These are phyloP conservation scores for Amanita molliuscula DNA, from an alignment of 768 basidiomycete species.

Conservation along the genomic window DNA sequence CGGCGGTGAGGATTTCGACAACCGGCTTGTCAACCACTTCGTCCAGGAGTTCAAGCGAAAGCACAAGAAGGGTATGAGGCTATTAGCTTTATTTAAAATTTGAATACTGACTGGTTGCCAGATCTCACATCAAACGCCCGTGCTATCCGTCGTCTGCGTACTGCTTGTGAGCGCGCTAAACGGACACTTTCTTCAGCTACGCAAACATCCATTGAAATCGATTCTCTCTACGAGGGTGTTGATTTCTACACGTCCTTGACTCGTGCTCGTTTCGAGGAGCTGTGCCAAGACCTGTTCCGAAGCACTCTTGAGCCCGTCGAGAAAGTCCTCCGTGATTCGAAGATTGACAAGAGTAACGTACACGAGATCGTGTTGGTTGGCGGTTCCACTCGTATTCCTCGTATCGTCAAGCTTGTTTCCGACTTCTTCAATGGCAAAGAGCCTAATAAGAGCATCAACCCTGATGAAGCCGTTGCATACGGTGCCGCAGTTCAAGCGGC, in stretches of 20 bases:
- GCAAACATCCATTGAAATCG: constrained; percentile 95
- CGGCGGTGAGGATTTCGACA: constrained; percentile 98
- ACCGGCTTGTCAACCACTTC: constrained; percentile 95
- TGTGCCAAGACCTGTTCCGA: constrained; percentile 93
- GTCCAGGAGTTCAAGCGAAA: constrained; percentile 96
- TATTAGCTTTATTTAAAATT: background rate
- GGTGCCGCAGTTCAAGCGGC: constrained; percentile 99
- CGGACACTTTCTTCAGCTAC: constrained; percentile 95
- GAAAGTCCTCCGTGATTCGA: constrained; percentile 95
- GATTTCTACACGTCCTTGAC: constrained; percentile 98
- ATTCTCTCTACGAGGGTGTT: constrained; percentile 94
- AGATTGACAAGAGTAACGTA: constrained; percentile 93
- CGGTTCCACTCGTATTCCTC: constrained; percentile 97
- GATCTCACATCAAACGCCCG: constrained; percentile 88
- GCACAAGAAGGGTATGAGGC: constrained; percentile 68
- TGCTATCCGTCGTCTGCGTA: constrained; percentile 94
- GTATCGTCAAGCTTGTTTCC: constrained; percentile 93
- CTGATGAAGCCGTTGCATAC: constrained; percentile 97
- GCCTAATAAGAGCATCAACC: constrained; percentile 99
- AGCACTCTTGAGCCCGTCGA: constrained; percentile 92
- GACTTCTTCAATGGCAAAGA: constrained; percentile 99
- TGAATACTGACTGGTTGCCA: constrained; percentile 15
- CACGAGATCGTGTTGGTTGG: constrained; percentile 98
- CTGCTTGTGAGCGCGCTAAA: constrained; percentile 98
- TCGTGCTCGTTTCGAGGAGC: constrained; percentile 94